Evolutionary conservation across 306 rosid genomes (phyloP).

Genomic region (Herpetospermum pedunculosum): DNA sequence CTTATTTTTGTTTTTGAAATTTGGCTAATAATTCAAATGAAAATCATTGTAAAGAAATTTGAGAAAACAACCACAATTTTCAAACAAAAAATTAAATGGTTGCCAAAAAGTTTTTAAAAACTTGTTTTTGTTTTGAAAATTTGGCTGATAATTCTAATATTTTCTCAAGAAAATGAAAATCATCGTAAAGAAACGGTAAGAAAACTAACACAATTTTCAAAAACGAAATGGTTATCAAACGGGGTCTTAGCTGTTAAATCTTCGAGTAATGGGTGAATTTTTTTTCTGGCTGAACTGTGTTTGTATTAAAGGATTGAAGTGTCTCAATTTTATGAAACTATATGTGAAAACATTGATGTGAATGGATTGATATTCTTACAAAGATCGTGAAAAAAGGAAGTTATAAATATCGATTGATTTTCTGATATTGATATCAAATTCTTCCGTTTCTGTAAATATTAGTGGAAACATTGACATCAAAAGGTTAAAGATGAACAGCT

Average conservation of each 20-base stretch:
- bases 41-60: no score
- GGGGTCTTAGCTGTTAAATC: not conserved
- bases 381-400: not conserved
- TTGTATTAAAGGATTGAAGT: not conserved
- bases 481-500: not conserved
- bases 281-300: not conserved
- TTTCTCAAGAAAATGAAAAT: no score
- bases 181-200: no score
- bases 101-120: no score
- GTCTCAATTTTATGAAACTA: not conserved
- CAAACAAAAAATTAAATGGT: no score
- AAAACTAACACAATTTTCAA: no score
- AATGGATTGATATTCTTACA: not conserved
- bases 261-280: not conserved
- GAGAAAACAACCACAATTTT: no score
- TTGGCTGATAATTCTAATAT: no score
- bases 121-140: no score
- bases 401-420: not conserved
- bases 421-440: not conserved
- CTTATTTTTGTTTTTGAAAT: no score
- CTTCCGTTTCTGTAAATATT: not conserved
- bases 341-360: not conserved
- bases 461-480: not conserved
- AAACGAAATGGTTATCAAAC: no score
- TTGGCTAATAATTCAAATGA: no score